A percentile compares a stretch with the other conserved stretches of the same genome.
These are phyloP conservation scores for Mycena crocata DNA, from an alignment of 768 basidiomycete species.

Conservation along the genomic window DNA sequence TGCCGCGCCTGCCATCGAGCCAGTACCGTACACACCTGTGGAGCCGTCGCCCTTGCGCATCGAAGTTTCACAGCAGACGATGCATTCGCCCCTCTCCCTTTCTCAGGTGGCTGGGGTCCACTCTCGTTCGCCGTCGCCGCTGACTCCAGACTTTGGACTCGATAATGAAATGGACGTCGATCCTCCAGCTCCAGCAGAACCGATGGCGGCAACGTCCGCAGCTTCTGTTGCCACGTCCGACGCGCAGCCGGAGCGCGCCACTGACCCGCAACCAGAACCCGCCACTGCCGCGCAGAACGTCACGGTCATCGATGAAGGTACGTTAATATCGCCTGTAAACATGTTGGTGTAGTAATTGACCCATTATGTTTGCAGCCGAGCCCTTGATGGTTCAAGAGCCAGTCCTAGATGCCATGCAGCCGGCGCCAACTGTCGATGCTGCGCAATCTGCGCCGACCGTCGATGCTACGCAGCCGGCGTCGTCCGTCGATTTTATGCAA, in stretches of 20 bases:
- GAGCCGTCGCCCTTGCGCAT: no score
- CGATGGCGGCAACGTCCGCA: not conserved
- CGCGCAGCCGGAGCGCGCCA: not conserved
- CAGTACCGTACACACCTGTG: no score
- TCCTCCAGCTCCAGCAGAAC: not conserved
- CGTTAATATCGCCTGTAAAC: not conserved
- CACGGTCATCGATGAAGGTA: not conserved
- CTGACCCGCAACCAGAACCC: not conserved
- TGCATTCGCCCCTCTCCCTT: slow-evolving; percentile 25
- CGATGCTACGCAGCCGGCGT: no score
- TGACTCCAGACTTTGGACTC: slow-evolving; percentile 20
- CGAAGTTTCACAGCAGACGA: not conserved
- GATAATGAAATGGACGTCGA: slow-evolving; percentile 25
- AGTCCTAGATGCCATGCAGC: no score
- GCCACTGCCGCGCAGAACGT: not conserved
- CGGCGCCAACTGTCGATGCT: no score
- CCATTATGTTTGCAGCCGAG: not conserved
- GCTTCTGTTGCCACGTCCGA: not conserved
- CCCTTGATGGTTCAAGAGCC: not conserved
- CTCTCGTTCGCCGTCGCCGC: slow-evolving; percentile 18
- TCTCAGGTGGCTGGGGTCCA: slow-evolving; percentile 20
- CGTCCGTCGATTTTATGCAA: no score
- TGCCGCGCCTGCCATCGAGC: not conserved
- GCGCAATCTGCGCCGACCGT: no score
- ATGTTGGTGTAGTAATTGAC: not conserved